Conservation (phyloP, 345 rosid genomes). For the Jatropha curcas region DNA sequence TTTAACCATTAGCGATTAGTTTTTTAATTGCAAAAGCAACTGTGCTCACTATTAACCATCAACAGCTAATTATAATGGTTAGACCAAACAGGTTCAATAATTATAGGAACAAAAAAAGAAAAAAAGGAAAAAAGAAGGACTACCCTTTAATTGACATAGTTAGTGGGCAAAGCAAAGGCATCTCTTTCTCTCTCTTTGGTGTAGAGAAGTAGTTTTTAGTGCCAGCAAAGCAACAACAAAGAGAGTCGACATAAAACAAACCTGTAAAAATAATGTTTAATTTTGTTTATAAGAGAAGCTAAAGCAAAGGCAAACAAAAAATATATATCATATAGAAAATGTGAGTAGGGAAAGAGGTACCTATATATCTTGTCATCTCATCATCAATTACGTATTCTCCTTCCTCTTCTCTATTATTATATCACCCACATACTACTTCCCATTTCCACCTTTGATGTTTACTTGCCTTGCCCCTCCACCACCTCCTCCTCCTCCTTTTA, state of each 20-base stretch:
- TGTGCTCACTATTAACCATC: too few relatives aligned
- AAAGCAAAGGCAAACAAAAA: neutral
- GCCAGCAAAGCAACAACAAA: conserved; percentile 30
- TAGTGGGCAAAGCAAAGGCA: conserved; percentile 16
- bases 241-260: conserved; percentile 25
- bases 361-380: too few relatives aligned
- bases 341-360: conserved; percentile 16
- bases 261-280: conserved; percentile 21
- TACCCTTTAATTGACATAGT: neutral
- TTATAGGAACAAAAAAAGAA: too few relatives aligned
- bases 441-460: conserved; percentile 18
- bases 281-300: conserved; percentile 9
- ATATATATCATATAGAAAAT: conserved; percentile 20
- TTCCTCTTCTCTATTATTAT: conserved; percentile 12
- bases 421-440: conserved; percentile 3
- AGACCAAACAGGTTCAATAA: too few relatives aligned
- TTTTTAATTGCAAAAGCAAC: too few relatives aligned
- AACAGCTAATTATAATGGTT: too few relatives aligned
- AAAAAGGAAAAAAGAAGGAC: too few relatives aligned
- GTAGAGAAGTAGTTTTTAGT: neutral
- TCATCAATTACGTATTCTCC: conserved; percentile 28
- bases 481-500: neutral
- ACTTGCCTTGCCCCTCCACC: conserved; percentile 12
- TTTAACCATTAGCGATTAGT: too few relatives aligned
- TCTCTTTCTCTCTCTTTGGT: conserved; percentile 8